These are phyloP conservation scores for Mycena sanguinolenta DNA, from an alignment of 768 basidiomycete genomes.

Conservation along the genomic window DNA sequence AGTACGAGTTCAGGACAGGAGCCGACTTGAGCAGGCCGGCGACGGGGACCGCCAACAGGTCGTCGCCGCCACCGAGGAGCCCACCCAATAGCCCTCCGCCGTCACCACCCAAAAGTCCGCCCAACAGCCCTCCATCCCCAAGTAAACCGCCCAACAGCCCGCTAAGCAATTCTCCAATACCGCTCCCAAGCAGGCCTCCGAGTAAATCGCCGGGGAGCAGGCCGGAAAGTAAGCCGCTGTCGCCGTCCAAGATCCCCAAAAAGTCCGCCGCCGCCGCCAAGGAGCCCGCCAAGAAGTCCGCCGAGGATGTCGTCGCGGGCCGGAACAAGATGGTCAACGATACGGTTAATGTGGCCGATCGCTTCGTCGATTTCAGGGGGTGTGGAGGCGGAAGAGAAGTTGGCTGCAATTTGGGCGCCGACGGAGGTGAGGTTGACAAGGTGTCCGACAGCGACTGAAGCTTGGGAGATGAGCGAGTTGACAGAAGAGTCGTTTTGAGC, in stretches of 20 bases:
- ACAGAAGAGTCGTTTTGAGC: not conserved
- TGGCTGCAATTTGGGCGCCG: constrained; percentile 11
- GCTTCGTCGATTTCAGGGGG: not conserved
- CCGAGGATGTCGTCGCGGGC: not conserved
- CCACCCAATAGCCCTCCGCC: constrained; percentile 5
- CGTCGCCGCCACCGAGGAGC: constrained; percentile 14
- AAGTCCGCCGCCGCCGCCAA: constrained; percentile 7
- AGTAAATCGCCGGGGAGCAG: constrained; percentile 1
- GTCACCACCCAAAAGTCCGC: not conserved
- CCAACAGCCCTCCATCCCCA: constrained; percentile 5
- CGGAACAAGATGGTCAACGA: constrained; percentile 14
- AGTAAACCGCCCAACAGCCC: constrained; percentile 6
- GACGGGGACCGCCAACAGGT: constrained; percentile 11
- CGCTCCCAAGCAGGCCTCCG: constrained; percentile 1
- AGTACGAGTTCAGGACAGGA: constrained; percentile 9
- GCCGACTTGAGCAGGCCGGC: constrained; percentile 16
- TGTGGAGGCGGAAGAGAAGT: not conserved
- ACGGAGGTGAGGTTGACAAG: constrained; percentile 15
- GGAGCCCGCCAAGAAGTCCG: constrained; percentile 13
- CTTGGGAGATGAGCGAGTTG: constrained; percentile 7
- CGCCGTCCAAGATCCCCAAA: constrained; percentile 12
- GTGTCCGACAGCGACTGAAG: not conserved
- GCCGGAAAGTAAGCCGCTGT: constrained; percentile 4
- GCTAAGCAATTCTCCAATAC: constrained; percentile 2
- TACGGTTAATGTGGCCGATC: constrained; percentile 5